Evolutionary conservation across 78 protist genomes (phyloP).

Genomic region (Tieghemostelium lacteum): DNA sequence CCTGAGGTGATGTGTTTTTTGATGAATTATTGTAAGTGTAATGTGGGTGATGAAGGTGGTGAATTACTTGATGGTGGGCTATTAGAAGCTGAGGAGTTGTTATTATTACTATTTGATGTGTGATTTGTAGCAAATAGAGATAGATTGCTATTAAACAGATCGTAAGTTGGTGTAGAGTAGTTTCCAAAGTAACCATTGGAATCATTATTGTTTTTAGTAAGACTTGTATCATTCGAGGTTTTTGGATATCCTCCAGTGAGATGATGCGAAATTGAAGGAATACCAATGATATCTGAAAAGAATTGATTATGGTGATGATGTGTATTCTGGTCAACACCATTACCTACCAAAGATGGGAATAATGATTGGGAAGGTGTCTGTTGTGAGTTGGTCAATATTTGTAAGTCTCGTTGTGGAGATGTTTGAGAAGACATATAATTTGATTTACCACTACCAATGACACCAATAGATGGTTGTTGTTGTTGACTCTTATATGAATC

Average conservation of each 20-base stretch:
- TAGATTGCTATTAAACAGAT: not conserved
- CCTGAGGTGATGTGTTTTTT: too few species aligned
- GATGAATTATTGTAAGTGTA: not conserved
- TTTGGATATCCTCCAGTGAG: not conserved
- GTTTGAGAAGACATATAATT: not conserved
- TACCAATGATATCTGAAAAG: not conserved
- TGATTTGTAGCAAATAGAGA: not conserved
- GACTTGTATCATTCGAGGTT: not conserved
- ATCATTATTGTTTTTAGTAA: not conserved
- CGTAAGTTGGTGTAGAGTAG: not conserved
- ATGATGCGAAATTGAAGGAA: not conserved
- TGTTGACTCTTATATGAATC: not conserved
- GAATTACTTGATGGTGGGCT: not conserved
- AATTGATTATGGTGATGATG: not conserved
- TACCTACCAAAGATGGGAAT: too few species aligned
- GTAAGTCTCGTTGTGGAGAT: not conserved
- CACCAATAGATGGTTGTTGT: constrained; percentile 33
- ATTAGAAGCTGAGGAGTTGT: not conserved
- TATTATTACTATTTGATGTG: not conserved
- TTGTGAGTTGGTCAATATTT: too few species aligned
- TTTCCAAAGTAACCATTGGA: not conserved
- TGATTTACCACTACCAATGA: constrained; percentile 71
- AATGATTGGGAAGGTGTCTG: too few species aligned
- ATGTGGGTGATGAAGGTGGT: not conserved
- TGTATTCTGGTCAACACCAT: not conserved